Evolutionary conservation across 73 alveolate species (phyloP).

Genomic region (Breviolum minutum): DNA sequence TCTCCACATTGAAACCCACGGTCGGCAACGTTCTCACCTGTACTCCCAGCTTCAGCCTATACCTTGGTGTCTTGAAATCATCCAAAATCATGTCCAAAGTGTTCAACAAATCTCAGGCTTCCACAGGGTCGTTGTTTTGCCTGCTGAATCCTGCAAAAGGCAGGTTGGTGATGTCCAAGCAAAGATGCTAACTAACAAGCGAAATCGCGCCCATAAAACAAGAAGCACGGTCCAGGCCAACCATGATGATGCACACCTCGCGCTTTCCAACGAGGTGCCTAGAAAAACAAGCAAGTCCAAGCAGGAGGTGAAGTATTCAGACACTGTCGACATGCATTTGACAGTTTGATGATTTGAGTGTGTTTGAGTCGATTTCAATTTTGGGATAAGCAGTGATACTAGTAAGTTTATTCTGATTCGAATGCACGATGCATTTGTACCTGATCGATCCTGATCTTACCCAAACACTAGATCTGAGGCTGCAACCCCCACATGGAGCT

Average conservation of each 20-base stretch:
- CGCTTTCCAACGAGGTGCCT: slow-evolving; percentile 94
- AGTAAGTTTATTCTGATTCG: too few relatives aligned
- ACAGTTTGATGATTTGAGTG: too few relatives aligned
- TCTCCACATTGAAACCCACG: slow-evolving; percentile 96
- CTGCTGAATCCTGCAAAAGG: slow-evolving; percentile 71
- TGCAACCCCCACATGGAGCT: slow-evolving; percentile 76
- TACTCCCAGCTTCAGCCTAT: slow-evolving; percentile 96
- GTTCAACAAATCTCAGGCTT: not conserved
- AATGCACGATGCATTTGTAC: not conserved
- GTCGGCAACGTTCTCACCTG: slow-evolving; percentile 96
- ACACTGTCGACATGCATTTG: too few relatives aligned
- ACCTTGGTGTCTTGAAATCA: not conserved
- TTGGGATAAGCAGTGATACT: not conserved
- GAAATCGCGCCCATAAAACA: not conserved
- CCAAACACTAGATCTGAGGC: not conserved
- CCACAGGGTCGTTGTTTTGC: slow-evolving; percentile 67
- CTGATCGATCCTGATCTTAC: not conserved
- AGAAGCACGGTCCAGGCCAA: slow-evolving; percentile 46
- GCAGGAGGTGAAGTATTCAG: too few relatives aligned
- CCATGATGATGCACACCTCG: slow-evolving; percentile 91
- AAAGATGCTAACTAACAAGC: not conserved
- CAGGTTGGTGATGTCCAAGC: too few relatives aligned
- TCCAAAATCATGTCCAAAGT: not conserved
- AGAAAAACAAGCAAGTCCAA: not conserved
- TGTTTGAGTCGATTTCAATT: not conserved